Percentiles rank a stretch among this genome's conserved stretches.
Conservation (phyloP, 139 green algal genomes). For the Chlorella vulgaris region DNA sequence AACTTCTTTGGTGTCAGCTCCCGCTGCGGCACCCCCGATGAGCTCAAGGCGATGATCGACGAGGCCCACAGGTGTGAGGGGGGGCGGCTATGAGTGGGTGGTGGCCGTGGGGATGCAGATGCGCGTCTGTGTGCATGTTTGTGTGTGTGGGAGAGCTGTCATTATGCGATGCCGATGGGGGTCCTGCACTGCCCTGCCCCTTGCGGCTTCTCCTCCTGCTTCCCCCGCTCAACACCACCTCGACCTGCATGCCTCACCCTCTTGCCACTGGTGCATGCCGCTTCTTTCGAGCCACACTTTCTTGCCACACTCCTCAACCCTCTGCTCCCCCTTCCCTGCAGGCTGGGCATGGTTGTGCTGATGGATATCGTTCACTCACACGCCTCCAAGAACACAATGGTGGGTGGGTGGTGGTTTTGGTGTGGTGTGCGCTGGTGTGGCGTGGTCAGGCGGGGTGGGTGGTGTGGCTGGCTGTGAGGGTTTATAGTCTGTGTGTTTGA, state of each 20-base stretch:
- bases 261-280: no score
- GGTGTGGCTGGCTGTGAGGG: background rate
- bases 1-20: slow-evolving; percentile 96
- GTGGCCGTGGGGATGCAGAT: background rate
- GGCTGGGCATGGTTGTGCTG: slow-evolving; percentile 83
- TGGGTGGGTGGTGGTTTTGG: background rate
- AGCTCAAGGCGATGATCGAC: slow-evolving; percentile 97
- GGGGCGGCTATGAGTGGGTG: background rate
- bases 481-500: no score
- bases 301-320: no score
- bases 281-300: no score
- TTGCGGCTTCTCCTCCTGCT: no score
- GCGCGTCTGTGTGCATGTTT: background rate
- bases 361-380: slow-evolving; percentile 93
- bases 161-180: slow-evolving; percentile 25
- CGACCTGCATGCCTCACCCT: no score
- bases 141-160: background rate
- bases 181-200: no score
- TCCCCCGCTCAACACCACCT: no score
- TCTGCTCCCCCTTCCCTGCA: slow-evolving; percentile 44
- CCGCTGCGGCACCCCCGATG: slow-evolving; percentile 95
- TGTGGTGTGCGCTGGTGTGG: background rate
- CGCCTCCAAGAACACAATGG: slow-evolving; percentile 83
- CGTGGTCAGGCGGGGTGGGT: background rate
- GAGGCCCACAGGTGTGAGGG: slow-evolving; percentile 71